phyloP scores from a whole-genome alignment of 2,329 filamentous ascomycete genomes.

The Colletotrichum sublineola region DNA sequence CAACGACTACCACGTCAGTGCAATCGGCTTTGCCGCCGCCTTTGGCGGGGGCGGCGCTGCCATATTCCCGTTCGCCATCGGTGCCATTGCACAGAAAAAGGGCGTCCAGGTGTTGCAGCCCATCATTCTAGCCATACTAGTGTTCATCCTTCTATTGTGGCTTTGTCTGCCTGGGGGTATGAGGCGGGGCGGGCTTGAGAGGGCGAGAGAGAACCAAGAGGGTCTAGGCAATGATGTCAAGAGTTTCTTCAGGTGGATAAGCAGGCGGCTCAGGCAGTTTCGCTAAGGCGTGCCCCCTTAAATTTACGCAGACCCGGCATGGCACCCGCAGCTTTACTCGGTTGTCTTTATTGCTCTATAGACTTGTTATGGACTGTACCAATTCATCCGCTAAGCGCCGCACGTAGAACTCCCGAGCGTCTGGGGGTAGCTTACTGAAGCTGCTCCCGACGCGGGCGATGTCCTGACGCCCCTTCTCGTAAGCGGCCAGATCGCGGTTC shows the following conservation, averaged over 20 bases:
- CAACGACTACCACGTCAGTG: conserved; percentile 79
- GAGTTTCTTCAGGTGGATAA: conserved; percentile 3
- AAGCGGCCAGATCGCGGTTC: conserved; percentile 86
- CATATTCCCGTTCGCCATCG: conserved; percentile 74
- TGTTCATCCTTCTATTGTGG: conserved; percentile 62
- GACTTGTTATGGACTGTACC: conserved; percentile 18
- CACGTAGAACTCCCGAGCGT: conserved; percentile 82
- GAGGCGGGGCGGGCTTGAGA: conserved; percentile 56
- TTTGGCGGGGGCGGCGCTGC: conserved; percentile 82
- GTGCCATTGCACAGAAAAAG: conserved; percentile 72
- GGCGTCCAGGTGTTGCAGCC: conserved; percentile 71
- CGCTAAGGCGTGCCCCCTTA: too few relatives aligned
- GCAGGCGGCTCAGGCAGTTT: too few relatives aligned
- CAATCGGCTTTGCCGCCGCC: conserved; percentile 84
- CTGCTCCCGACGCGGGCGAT: conserved; percentile 74
- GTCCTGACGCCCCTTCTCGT: conserved; percentile 84
- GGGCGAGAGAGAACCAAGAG: conserved; percentile 53
- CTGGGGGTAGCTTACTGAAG: conserved; percentile 74
- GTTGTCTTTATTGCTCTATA: conserved; percentile 11
- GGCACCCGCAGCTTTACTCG: neutral
- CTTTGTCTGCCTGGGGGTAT: conserved; percentile 56
- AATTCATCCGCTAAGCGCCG: conserved; percentile 79
- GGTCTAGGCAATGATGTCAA: conserved; percentile 53
- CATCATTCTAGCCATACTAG: conserved; percentile 64
- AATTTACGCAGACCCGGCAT: neutral